These are phyloP conservation scores for Candida koratica DNA, from an alignment of 805 yeast species.

Conservation along the genomic window DNA sequence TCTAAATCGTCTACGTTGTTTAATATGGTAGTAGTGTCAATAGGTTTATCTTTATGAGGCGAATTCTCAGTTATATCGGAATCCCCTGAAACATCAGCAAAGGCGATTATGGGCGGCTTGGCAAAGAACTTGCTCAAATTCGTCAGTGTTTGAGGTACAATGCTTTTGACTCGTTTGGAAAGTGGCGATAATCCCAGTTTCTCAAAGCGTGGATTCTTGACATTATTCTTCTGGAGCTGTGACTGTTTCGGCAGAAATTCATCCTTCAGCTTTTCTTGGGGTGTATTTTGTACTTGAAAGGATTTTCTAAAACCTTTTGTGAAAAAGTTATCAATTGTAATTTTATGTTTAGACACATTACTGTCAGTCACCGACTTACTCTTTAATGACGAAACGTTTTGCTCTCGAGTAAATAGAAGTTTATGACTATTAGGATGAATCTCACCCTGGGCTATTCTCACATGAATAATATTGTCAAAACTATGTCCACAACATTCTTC, in stretches of 20 bases:
- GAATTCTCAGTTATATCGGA: conserved; percentile 35
- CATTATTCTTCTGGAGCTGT: neutral
- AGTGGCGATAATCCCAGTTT: conserved; percentile 15
- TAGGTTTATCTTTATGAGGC: conserved; percentile 13
- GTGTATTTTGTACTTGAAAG: neutral
- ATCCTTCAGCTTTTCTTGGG: neutral
- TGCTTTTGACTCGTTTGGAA: conserved; percentile 12
- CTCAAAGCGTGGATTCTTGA: neutral
- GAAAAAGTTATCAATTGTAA: conserved; percentile 12
- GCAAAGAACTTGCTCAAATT: conserved; percentile 9
- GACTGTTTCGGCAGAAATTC: neutral
- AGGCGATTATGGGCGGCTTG: conserved; percentile 2
- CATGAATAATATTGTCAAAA: conserved; percentile 44
- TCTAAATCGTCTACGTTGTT: conserved; percentile 16
- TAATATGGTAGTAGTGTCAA: conserved; percentile 12
- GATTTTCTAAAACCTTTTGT: neutral
- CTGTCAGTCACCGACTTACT: conserved; percentile 15
- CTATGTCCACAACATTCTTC: conserved; percentile 46
- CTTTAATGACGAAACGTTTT: conserved; percentile 21
- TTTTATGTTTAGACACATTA: neutral
- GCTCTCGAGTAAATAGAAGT: conserved; percentile 47
- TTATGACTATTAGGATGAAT: conserved; percentile 61
- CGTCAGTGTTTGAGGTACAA: conserved; percentile 6
- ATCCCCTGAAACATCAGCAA: conserved; percentile 21
- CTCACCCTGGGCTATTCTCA: conserved; percentile 57